Percentiles rank a stretch among this genome's conserved stretches.
Conservation (phyloP, 2,329 filamentous ascomycete genomes). For the Zymoseptoria brevis region DNA sequence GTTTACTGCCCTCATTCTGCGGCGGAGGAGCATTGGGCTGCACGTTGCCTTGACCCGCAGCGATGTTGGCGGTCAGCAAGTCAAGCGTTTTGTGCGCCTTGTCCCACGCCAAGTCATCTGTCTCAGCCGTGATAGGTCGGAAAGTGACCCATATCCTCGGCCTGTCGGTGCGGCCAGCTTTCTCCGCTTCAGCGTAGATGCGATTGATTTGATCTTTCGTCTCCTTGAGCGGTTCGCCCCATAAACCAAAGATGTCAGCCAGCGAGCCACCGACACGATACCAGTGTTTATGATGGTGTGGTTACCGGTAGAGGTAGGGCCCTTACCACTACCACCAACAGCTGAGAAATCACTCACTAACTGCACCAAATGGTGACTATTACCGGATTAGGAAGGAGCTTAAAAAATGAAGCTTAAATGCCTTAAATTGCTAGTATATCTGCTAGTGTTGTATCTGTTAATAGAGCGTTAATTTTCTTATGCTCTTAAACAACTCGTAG, state of each 20-base stretch:
- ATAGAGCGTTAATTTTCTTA: no score
- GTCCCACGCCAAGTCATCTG: slow-evolving; percentile 54
- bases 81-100: slow-evolving; percentile 53
- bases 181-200: slow-evolving; percentile 52
- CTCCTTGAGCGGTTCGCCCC: slow-evolving; percentile 57
- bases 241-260: slow-evolving; percentile 56
- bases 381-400: no score
- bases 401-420: no score
- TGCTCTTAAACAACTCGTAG: no score
- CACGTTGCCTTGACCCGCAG: slow-evolving; percentile 17
- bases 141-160: slow-evolving; percentile 59
- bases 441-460: no score
- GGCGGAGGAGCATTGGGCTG: slow-evolving; percentile 33
- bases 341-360: no score
- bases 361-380: no score
- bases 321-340: no score
- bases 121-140: slow-evolving; percentile 54
- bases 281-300: no score
- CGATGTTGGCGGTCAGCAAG: slow-evolving; percentile 39
- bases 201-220: slow-evolving; percentile 55
- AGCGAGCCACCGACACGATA: slow-evolving; percentile 53
- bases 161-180: slow-evolving; percentile 47
- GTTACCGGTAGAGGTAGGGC: no score
- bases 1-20: slow-evolving; percentile 53
- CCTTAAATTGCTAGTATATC: no score